These are phyloP conservation scores for Penicillium sp. DNA, from an alignment of 2,329 filamentous ascomycete genomes.

Conservation along the genomic window DNA sequence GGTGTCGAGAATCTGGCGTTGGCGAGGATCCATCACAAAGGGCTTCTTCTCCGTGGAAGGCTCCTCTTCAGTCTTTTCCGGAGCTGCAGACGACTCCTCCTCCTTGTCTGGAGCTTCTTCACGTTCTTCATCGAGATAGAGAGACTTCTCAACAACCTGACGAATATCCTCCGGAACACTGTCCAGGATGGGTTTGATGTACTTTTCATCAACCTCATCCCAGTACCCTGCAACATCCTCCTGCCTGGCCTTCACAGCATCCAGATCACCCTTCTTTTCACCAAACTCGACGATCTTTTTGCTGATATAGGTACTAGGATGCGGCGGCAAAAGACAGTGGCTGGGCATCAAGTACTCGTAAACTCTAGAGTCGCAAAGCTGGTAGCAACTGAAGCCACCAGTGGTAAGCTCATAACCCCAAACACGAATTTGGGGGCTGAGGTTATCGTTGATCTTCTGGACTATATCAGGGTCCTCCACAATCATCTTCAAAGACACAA, in stretches of 20 bases:
- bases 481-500: conserved; percentile 92
- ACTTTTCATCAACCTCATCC: conserved; percentile 72
- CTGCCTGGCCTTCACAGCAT: conserved; percentile 64
- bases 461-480: conserved; percentile 86
- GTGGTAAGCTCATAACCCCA: conserved; percentile 91
- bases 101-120: conserved; percentile 13
- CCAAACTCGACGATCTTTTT: conserved; percentile 76
- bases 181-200: conserved; percentile 65
- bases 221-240: conserved; percentile 78
- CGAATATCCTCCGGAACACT: conserved; percentile 41
- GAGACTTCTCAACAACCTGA: conserved; percentile 38
- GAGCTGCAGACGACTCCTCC: conserved; percentile 2
- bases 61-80: conserved; percentile 11
- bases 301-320: conserved; percentile 80
- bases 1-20: conserved; percentile 56
- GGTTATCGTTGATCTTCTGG: conserved; percentile 79
- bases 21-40: conserved; percentile 25
- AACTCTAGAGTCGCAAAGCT: conserved; percentile 88
- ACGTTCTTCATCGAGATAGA: conserved; percentile 37
- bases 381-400: conserved; percentile 90
- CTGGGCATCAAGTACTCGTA: conserved; percentile 97
- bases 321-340: conserved; percentile 85
- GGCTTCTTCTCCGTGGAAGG: conserved; percentile 10
- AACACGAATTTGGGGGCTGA: conserved; percentile 84
- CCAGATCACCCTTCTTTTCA: conserved; percentile 66